Base-by-base conservation (phyloP, 2,329 filamentous ascomycete species). In the Hypoxylon sp. region DNA sequence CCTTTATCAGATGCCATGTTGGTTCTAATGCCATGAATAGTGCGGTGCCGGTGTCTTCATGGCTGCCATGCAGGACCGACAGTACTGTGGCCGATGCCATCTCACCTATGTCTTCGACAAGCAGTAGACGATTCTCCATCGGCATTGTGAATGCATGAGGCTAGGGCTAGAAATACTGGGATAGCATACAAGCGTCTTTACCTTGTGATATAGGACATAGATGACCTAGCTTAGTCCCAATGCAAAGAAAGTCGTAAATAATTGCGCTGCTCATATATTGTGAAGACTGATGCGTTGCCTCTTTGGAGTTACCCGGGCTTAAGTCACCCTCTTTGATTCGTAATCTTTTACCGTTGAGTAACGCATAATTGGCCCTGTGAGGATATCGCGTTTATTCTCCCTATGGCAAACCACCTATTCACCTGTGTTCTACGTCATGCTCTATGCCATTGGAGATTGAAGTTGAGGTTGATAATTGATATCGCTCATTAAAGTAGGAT, bases 1-100 rank as follows among this genome's bases (percentile, higher is more conserved):
- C 6, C 0, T 9, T 26, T 16, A 16, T 28, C 30, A 45, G 2
- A 22, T 18, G n/a, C 1, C 3, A 26, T 0, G 4, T 5, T 11
- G 4, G 40, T 71, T 38, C 79, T 85, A 75, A 83, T 77, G 58
- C 56, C 12, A 51, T 56, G 51, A 64, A 50, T 71, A 97, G 93
- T 99, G 96, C 84, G 96, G 96, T 89, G 96, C 96, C 78, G 96
- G 96, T 94, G 91, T 99, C 87, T 99, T 99, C 92, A 99, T 99
- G 96, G 96, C 96, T 81, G 93, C 96, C 81, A 98, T 98, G 94
- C 91, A 97, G 85, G 97, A 99, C 87, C 93, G 96, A 82, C 96
- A 99, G 86, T 97, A 97, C 91, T 97, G 93, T 76, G 88, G 88
- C 76, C 87, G 87, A 72, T 91, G 88, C 87, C 88, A 90, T 82